phyloP scores from a whole-genome alignment of 768 basidiomycete genomes.

The Daedaleopsis sinensis region DNA sequence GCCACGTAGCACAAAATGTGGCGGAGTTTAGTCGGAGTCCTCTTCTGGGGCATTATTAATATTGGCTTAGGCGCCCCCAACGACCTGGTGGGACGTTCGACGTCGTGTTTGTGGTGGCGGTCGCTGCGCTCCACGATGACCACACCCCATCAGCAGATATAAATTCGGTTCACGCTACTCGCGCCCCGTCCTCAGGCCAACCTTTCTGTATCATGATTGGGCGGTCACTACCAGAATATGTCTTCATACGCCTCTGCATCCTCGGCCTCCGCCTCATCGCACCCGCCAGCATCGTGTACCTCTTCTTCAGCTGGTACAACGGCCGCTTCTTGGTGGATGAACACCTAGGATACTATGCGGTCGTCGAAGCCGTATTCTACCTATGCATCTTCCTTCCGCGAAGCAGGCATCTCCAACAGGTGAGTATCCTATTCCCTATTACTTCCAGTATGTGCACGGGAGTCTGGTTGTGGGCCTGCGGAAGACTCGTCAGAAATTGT shows the following conservation, averaged over 20 bases:
- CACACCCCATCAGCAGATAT: background rate
- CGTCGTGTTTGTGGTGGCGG: background rate
- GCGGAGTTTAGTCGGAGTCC: background rate
- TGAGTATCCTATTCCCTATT: conserved; percentile 26
- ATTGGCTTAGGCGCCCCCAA: no score
- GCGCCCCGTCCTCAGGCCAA: background rate
- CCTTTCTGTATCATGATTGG: conserved; percentile 31
- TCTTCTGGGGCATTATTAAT: no score
- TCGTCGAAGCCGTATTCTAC: conserved; percentile 53
- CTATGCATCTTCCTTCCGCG: conserved; percentile 52
- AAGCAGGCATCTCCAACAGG: conserved; percentile 49
- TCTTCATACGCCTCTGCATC: conserved; percentile 54
- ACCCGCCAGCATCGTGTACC: conserved; percentile 48
- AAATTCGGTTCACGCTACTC: background rate
- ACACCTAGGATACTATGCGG: conserved; percentile 38
- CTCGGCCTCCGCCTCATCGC: conserved; percentile 48
- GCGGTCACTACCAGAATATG: conserved; percentile 46
- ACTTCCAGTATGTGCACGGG: no score
- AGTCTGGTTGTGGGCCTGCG: no score
- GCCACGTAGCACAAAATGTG: background rate
- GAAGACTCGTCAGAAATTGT: background rate
- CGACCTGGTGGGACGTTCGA: background rate
- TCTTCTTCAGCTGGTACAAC: conserved; percentile 31
- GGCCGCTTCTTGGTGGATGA: conserved; percentile 32
- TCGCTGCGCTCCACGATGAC: background rate